Percentiles rank a stretch among this genome's conserved stretches.
These are phyloP conservation scores for Porphyrellus cyaneotinctus DNA, from an alignment of 768 basidiomycete species.

Conservation along the genomic window DNA sequence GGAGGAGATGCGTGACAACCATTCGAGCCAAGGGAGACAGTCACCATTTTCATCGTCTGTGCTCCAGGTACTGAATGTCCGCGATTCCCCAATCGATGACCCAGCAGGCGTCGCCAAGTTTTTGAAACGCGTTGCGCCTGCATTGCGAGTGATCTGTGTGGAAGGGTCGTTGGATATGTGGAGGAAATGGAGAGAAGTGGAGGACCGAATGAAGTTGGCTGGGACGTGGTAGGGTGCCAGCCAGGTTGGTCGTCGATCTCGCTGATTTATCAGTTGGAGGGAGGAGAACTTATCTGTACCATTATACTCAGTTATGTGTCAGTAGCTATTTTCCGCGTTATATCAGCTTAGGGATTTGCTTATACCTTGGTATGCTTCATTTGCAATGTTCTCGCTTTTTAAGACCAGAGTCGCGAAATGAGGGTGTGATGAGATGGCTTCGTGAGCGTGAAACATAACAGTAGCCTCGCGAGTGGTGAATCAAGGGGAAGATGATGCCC, in stretches of 20 bases:
- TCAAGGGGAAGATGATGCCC: no score
- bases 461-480: no score
- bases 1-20: neutral
- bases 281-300: slow-evolving; percentile 2
- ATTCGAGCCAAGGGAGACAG: neutral
- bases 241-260: no score
- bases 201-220: slow-evolving; percentile 17
- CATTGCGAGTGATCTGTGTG: slow-evolving; percentile 23
- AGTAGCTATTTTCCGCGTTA: no score
- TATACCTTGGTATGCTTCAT: neutral
- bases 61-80: slow-evolving; percentile 26
- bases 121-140: slow-evolving; percentile 22
- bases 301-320: neutral
- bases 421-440: no score
- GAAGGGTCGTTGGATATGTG: slow-evolving; percentile 28
- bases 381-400: neutral
- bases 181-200: slow-evolving; percentile 29
- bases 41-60: neutral
- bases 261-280: neutral
- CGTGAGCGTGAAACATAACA: no score
- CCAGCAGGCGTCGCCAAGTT: slow-evolving; percentile 25
- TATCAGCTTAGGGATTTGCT: neutral
- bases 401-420: no score
- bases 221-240: neutral
- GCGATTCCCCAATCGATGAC: slow-evolving; percentile 25